Base-by-base conservation (phyloP, 2,329 filamentous ascomycete genomes). In the Nigrospora osmanthi region DNA sequence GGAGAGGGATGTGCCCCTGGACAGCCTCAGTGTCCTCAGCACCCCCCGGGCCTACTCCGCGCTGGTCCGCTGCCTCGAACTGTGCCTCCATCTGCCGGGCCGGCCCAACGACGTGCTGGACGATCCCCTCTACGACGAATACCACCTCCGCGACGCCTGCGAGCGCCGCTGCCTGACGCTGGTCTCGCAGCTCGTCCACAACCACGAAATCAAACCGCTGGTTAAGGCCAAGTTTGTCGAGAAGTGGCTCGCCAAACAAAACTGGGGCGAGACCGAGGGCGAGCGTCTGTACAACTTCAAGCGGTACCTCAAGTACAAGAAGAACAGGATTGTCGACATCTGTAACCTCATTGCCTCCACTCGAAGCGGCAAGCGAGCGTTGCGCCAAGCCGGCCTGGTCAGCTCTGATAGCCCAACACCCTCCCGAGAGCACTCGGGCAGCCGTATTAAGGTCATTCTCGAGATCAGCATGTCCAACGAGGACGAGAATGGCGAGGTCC, bases 191-290 rank as follows among this genome's bases (percentile, higher is more conserved):
- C 66, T 89, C 3, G 69, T 84, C n/a, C 73, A 71, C 47, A 76
- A 77, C 49, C 77, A 78, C 52, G 74, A 78, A 15, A 66, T 74
- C 2, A 70, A 72, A 23, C 73, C 73, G 43, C 64, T 89, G 15
- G 65, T 83, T 45, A 71, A 78, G 58, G 80, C 82, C 34, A 73
- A 74, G 7, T 79, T 90, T 49, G 73, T 90, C 35, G 80, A 83
- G 48, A 80, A 78, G 45, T 90, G 86, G 86, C 73, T 90, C n/a
- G 75, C 71, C 32, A 80, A 78, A 54, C 87, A 89, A 59, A 76
- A 80, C 9, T 89, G 85, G 70, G 85, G 84, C 16, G 66, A 71
- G 15, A 64, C 63, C 1, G 64, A 72, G 2, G 71, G 76, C 44
- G 74, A 80, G 47, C 67, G 72, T 35, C 66, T 65, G n/a, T 63